phyloP scores from a whole-genome alignment of 352 stramenopile genomes.

The Elongisporangium prolatum region DNA sequence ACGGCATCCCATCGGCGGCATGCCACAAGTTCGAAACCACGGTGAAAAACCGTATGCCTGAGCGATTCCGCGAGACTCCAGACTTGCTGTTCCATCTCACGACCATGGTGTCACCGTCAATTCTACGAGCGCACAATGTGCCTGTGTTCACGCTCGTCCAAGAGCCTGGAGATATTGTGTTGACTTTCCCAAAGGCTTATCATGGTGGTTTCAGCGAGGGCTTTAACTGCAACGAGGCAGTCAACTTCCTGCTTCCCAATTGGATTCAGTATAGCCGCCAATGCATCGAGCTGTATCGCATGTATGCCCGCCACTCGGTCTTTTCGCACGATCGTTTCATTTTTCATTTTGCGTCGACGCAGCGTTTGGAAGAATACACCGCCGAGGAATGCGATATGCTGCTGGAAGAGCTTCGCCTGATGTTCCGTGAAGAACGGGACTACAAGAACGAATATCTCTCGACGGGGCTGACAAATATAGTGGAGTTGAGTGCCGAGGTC shows the following conservation, averaged over 20 bases:
- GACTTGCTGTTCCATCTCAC: conserved; percentile 72
- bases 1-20: conserved; percentile 65
- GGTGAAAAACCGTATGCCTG: conserved; percentile 44
- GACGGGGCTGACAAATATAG: conserved; percentile 40
- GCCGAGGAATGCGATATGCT: conserved; percentile 61
- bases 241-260: conserved; percentile 83
- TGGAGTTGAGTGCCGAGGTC: conserved; percentile 58
- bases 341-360: conserved; percentile 64
- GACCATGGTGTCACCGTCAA: conserved; percentile 63
- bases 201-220: conserved; percentile 96
- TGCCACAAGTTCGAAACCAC: conserved; percentile 49
- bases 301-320: conserved; percentile 56
- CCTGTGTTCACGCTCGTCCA: conserved; percentile 65
- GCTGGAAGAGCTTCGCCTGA: conserved; percentile 49
- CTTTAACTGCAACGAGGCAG: conserved; percentile 90
- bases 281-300: conserved; percentile 65
- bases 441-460: conserved; percentile 49
- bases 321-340: conserved; percentile 83
- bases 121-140: conserved; percentile 37
- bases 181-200: conserved; percentile 97
- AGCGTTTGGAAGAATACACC: conserved; percentile 61
- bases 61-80: conserved; percentile 55
- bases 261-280: conserved; percentile 82
- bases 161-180: conserved; percentile 93
- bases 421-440: conserved; percentile 67